A percentile compares a stretch with the other conserved stretches of the same genome.
phyloP scores from a whole-genome alignment of 139 green algal species.

The Trebouxia sp. region DNA sequence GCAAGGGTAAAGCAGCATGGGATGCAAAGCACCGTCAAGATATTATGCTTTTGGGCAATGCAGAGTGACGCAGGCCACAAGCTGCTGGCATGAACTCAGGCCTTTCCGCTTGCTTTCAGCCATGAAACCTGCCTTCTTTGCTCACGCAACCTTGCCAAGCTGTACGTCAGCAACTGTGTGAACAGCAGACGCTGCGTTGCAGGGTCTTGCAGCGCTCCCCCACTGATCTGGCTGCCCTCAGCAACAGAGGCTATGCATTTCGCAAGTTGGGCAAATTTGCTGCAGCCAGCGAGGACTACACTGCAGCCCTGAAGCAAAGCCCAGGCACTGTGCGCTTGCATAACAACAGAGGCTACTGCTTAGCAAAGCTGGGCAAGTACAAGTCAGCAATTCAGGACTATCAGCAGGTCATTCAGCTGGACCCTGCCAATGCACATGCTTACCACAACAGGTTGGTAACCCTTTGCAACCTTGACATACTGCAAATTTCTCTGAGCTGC shows the following conservation, averaged over 20 bases:
- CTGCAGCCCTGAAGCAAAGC: slow-evolving; percentile 43
- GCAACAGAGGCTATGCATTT: slow-evolving; percentile 57
- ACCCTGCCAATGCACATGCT: slow-evolving; percentile 64
- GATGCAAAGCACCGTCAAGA: no score
- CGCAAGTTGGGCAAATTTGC: slow-evolving; percentile 70
- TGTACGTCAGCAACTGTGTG: no score
- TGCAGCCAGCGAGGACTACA: slow-evolving; percentile 71
- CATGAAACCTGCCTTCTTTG: no score
- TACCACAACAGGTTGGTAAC: slow-evolving; percentile 64
- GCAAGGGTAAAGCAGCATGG: no score
- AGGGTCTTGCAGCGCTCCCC: slow-evolving; percentile 41
- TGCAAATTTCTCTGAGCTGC: background rate
- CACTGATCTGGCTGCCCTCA: slow-evolving; percentile 51
- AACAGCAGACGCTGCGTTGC: background rate
- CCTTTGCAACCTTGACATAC: background rate
- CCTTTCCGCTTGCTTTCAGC: no score
- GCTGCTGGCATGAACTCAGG: no score
- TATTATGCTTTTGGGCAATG: no score
- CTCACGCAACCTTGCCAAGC: no score
- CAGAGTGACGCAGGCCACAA: no score
- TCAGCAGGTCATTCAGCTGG: slow-evolving; percentile 52
- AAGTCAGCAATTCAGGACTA: slow-evolving; percentile 69
- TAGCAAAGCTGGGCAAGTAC: slow-evolving; percentile 72
- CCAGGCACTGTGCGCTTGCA: slow-evolving; percentile 32
- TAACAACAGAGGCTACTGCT: slow-evolving; percentile 76